Evolutionary conservation across 805 yeast genomes (phyloP).

Genomic region (Saccharomycopsis synnaedendra): DNA sequence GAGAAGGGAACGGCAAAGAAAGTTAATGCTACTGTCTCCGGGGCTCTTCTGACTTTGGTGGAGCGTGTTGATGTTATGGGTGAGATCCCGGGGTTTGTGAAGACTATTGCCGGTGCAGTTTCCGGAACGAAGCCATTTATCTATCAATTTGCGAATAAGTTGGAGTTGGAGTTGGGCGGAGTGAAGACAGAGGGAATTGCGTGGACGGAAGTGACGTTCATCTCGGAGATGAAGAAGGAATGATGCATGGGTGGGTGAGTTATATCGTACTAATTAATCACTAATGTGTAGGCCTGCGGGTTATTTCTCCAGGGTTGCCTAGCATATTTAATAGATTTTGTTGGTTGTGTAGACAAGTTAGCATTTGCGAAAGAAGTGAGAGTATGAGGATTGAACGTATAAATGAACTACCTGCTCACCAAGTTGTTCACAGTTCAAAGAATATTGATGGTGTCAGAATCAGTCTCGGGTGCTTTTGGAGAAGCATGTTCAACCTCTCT

Average conservation of each 20-base stretch:
- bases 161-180: constrained; percentile 35
- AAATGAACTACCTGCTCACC: no score
- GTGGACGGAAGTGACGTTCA: constrained; percentile 76
- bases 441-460: no score
- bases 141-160: constrained; percentile 74
- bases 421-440: no score
- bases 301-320: neutral
- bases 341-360: neutral
- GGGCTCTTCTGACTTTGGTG: constrained; percentile 49
- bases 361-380: neutral
- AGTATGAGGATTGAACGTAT: no score
- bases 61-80: constrained; percentile 97
- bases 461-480: no score
- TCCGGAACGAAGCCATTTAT: constrained; percentile 96
- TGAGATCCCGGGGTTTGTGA: constrained; percentile 89
- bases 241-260: neutral
- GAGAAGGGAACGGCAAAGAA: constrained; percentile 24
- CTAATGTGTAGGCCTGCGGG: neutral
- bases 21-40: constrained; percentile 41
- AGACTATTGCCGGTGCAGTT: constrained; percentile 85
- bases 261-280: neutral
- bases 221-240: constrained; percentile 26
- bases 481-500: no score
- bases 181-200: constrained; percentile 51
- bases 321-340: no score